Evolutionary conservation across 305 asterid genomes (phyloP).

Genomic region (Fraxinus greggii): DNA sequence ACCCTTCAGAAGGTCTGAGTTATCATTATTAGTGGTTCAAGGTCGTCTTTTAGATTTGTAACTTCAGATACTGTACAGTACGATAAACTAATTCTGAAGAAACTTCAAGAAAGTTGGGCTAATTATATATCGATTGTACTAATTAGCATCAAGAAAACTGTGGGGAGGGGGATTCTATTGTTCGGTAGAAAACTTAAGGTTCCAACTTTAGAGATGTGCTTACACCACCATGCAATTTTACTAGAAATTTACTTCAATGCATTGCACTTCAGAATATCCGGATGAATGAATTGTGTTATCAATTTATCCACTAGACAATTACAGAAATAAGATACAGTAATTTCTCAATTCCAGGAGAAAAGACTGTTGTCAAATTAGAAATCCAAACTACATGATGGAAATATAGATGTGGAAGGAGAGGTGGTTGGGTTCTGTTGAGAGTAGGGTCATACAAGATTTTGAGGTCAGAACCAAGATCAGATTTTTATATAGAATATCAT

Average conservation of each 20-base stretch:
- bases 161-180: neutral
- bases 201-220: neutral
- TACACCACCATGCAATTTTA: neutral
- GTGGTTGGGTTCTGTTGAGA: neutral
- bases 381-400: neutral
- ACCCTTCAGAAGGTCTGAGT: slow-evolving; percentile 47
- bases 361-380: neutral
- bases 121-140: neutral
- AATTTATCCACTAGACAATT: neutral
- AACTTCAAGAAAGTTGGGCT: neutral
- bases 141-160: neutral
- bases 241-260: neutral
- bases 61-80: neutral
- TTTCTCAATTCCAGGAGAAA: neutral
- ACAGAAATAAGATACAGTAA: neutral
- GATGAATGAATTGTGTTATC: neutral
- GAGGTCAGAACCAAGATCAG: neutral
- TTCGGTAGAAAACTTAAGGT: neutral
- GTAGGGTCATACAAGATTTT: neutral
- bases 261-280: neutral
- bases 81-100: neutral
- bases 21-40: neutral
- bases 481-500: neutral
- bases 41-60: neutral
- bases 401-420: neutral